Evolutionary conservation across 2,329 filamentous ascomycete genomes (phyloP).

Genomic region (Tetracladium maxilliforme): DNA sequence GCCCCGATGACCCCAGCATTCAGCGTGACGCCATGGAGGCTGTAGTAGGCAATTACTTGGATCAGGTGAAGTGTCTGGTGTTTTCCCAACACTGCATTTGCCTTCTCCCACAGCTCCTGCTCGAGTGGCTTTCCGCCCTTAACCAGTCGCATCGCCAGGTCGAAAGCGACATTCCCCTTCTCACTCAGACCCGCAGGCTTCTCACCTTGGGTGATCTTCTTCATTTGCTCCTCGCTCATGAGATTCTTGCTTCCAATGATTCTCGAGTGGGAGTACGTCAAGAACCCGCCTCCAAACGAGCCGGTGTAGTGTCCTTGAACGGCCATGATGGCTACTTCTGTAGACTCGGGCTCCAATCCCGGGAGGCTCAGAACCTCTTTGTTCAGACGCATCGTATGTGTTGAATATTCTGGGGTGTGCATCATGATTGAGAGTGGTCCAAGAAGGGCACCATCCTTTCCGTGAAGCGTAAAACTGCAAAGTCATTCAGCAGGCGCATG

Average conservation of each 20-base stretch:
- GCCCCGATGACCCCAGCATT: no score
- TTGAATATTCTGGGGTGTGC: no score
- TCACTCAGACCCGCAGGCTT: constrained; percentile 1
- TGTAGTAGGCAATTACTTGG: no score
- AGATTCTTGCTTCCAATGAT: constrained; percentile 2
- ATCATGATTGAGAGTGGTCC: no score
- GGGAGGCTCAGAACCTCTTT: constrained; percentile 1
- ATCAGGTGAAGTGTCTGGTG: constrained; percentile 1
- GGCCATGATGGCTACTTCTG: constrained; percentile 2
- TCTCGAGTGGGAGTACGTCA: constrained; percentile 2
- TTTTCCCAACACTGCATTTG: constrained; percentile 1
- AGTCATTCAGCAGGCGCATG: no score
- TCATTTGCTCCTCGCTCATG: constrained; percentile 2
- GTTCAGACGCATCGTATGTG: no score
- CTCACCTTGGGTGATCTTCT: constrained; percentile 1
- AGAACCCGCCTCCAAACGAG: constrained; percentile 1
- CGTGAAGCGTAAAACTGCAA: no score
- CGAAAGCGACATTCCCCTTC: constrained; percentile 1
- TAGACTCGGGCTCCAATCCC: constrained; percentile 1
- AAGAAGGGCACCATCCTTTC: no score
- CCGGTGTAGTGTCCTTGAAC: constrained; percentile 2
- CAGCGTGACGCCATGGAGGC: no score
- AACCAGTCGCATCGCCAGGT: constrained; percentile 2
- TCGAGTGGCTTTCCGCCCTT: constrained; percentile 2
- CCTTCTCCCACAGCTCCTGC: constrained; percentile 1